phyloP scores from a whole-genome alignment of 352 stramenopile species.

The Pythium brachiatum region DNA sequence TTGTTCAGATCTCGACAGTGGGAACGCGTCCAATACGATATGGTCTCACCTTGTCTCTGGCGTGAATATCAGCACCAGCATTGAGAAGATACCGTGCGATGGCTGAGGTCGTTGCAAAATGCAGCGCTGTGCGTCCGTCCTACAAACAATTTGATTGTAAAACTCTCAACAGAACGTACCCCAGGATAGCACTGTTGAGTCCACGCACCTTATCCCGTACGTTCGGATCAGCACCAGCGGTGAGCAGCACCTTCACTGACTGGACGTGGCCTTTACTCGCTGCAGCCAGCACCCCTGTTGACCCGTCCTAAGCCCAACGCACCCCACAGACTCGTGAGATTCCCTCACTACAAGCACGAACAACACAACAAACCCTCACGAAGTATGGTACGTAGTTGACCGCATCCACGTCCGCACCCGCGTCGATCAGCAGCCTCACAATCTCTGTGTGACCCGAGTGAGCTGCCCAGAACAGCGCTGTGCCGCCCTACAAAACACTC shows the following conservation, averaged over 20 bases:
- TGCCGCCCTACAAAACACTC: neutral
- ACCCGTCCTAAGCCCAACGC: neutral
- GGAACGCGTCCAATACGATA: neutral
- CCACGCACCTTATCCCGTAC: neutral
- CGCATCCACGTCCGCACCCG: neutral
- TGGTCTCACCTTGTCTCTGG: neutral
- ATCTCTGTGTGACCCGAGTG: neutral
- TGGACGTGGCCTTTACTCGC: neutral
- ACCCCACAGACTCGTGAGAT: neutral
- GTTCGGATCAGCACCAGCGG: neutral
- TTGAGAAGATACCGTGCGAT: neutral
- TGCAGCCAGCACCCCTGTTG: neutral
- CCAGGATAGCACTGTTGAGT: no score
- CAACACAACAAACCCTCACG: neutral
- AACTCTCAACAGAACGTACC: no score
- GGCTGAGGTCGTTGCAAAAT: neutral
- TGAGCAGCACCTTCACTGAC: neutral
- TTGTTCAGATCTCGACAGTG: no score
- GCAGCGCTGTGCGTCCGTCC: neutral
- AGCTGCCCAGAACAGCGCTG: neutral
- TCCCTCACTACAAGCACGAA: neutral
- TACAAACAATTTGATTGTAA: neutral
- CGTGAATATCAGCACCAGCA: neutral
- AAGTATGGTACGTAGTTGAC: neutral
- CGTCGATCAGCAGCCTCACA: slow-evolving; percentile 6